Percentiles rank a stretch among this genome's conserved stretches.
These are phyloP conservation scores for Porcisia hertigi DNA, from an alignment of 208 protist species.

Conservation along the genomic window DNA sequence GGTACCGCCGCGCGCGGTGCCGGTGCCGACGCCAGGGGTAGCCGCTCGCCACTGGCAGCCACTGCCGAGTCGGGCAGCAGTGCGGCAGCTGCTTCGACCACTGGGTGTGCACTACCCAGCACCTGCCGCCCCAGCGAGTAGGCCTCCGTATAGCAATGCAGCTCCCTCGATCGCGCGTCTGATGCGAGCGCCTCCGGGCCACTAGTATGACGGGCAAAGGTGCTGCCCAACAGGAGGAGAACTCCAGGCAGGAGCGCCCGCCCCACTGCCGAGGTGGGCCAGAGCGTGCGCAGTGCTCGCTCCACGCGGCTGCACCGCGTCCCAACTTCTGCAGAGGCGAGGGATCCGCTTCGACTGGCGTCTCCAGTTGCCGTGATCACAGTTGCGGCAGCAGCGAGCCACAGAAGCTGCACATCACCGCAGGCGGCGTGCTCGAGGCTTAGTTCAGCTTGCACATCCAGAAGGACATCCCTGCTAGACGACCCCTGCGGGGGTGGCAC, in stretches of 20 bases:
- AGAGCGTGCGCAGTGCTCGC: constrained; percentile 12
- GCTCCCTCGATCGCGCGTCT: not conserved
- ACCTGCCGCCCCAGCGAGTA: constrained; percentile 9
- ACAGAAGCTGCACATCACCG: constrained; percentile 19
- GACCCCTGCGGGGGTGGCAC: not conserved
- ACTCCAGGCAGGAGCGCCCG: constrained; percentile 26
- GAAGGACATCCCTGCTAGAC: constrained; percentile 6
- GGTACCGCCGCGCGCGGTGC: not conserved
- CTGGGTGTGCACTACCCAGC: constrained; percentile 15
- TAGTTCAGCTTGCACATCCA: constrained; percentile 6
- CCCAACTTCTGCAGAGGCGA: not conserved
- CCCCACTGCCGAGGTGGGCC: constrained; percentile 2
- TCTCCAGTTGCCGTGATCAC: not conserved
- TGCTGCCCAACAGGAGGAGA: constrained; percentile 16
- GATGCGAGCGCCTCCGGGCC: not conserved
- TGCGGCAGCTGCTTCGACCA: constrained; percentile 4
- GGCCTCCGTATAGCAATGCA: constrained; percentile 18
- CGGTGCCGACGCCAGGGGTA: not conserved
- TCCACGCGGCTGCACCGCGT: constrained; percentile 15
- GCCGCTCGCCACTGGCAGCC: constrained; percentile 3
- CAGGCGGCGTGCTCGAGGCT: constrained; percentile 19
- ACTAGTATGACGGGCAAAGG: not conserved
- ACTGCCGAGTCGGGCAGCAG: constrained; percentile 1
- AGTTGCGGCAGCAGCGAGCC: constrained; percentile 11
- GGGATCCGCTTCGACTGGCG: not conserved